Base-by-base conservation (phyloP, 257 asterid species). In the Salvia rosmarinus region DNA sequence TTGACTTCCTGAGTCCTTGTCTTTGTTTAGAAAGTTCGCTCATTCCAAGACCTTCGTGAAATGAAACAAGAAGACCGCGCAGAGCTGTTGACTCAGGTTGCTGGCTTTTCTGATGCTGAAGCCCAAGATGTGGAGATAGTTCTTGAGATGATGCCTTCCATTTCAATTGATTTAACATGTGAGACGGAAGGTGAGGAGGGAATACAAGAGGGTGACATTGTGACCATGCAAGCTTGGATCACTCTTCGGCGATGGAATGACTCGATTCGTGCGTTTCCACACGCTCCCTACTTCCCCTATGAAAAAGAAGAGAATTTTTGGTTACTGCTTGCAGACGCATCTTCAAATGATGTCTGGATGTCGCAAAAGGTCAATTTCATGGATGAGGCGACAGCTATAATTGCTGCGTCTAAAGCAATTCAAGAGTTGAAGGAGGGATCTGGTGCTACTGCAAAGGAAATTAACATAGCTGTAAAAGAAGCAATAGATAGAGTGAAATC, bases 181-280 rank as follows among this genome's bases (percentile, higher is more conserved):
- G 99, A 91, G 81, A 95, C 99, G 2, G 99, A 89, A 82, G 99
- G 99, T 5, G 99, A 95, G 82, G 98, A 95, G 70, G 99, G 98
- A 56, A 84, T 95, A 67, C 98, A 91, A 78, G 99, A 91, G 70
- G 95, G 97, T 12, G 99, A 95, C 77, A 80, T 91, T 9, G 98
- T 91, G 51, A 95, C 98, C 43, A 86, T 91, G 95, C 98, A 89
- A 60, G 89, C 98, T 73, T 95, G 99, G 99, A 79, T 95, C 56
- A 89, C 95, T 68, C 92, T 95, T 14, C 78, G 77, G 49, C 93
- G 97, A 23, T 74, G 88, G 35, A 95, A 92, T 64, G 87, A 85
- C 61, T 55, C 84, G 73, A 79, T 85, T 14, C 86, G 95, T 5
- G 97, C 98, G 67, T 86, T 87, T 30, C 97, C 98, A 10, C 98